Evolutionary conservation across 1,284 basidiomycete species (phyloP), one percentile per base, ranked within the genome.

Genomic region (Ceratobasidium sp.): DNA sequence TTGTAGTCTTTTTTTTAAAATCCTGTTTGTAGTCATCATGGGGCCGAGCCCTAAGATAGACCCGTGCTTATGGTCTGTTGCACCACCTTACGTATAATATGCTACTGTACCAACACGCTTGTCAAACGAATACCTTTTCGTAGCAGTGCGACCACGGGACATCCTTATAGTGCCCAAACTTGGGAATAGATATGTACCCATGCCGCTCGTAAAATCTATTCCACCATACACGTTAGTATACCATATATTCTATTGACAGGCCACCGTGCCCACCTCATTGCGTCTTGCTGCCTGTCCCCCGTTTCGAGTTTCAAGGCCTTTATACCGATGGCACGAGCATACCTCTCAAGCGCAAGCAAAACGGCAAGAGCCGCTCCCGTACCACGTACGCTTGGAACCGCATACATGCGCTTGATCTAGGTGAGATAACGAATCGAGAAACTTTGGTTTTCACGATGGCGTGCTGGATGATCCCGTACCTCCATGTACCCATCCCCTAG

Each of bases 401-500:
- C 71, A 65, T 74, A 74, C 71, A 74, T 74, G 19, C 71, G 59
- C 54, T 74, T 74, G 37, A 74, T 52, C 57, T 62, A 13, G 7
- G 44, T 19, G 37, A 49, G 17, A 17, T 37, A n/a, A n/a, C 37
- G 22, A 25, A 54, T 19, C 67, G 54, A 43, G 69, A 64, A 65
- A 19, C 6, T 54, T 43, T 62, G 19, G 56, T 7, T 59, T 17
- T 62, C 15, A 32, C 34, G 17, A 40, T 59, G 56, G 25, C 56
- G 25, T 22, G 59, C 59, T 52, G 32, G n/a, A 46, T 67, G 6
- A 15, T 3, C 4, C 8, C 5, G 37, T 64, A 74, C 71, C 71
- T 74, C 71, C 59, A 74, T 74, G n/a, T 74, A 74, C 11, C 61
- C 71, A 8, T 74, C 71, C 1, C 59, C 71, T 37, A 74, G 61